Evolutionary conservation across 768 basidiomycete species (phyloP).

Genomic region (Dendrothele bispora): DNA sequence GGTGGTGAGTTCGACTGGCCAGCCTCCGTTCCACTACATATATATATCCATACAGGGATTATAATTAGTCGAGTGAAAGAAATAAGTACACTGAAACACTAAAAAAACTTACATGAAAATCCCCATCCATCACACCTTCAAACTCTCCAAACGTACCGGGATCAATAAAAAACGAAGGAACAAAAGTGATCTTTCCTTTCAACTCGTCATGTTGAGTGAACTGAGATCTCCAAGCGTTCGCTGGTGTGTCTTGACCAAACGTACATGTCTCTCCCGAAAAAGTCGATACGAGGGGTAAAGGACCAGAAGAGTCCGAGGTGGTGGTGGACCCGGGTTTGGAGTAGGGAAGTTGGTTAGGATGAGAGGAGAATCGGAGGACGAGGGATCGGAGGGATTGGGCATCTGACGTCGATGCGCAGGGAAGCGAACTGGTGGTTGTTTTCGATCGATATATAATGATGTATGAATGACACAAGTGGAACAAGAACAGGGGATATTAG

Average conservation of each 20-base stretch:
- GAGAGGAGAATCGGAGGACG: slow-evolving; percentile 50
- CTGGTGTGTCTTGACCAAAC: slow-evolving; percentile 55
- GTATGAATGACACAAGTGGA: too few species aligned
- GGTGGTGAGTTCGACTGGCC: slow-evolving; percentile 65
- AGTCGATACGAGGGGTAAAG: slow-evolving; percentile 60
- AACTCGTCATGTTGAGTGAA: slow-evolving; percentile 49
- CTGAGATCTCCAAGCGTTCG: slow-evolving; percentile 57
- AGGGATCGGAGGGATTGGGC: slow-evolving; percentile 51
- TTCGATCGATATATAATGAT: too few species aligned
- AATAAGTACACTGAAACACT: slow-evolving; percentile 2
- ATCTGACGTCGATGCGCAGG: slow-evolving; percentile 49
- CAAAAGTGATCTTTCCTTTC: slow-evolving; percentile 54
- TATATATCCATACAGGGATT: too few species aligned
- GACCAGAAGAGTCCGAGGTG: slow-evolving; percentile 33
- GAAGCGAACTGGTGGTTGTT: slow-evolving; percentile 51
- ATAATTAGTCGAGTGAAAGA: slow-evolving; percentile 13
- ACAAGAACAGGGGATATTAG: too few species aligned
- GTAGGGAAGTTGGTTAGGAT: slow-evolving; percentile 59
- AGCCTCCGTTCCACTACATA: slow-evolving; percentile 75
- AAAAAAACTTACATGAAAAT: slow-evolving; percentile 49
- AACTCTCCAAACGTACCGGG: slow-evolving; percentile 48
- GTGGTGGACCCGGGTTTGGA: too few species aligned
- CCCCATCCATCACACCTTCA: slow-evolving; percentile 51
- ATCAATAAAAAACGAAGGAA: slow-evolving; percentile 70
- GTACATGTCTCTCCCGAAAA: slow-evolving; percentile 70